Evolutionary conservation across 2,329 filamentous ascomycete genomes (phyloP), one percentile per base, ranked within the genome.

Genomic region (Aspergillus floridensis): DNA sequence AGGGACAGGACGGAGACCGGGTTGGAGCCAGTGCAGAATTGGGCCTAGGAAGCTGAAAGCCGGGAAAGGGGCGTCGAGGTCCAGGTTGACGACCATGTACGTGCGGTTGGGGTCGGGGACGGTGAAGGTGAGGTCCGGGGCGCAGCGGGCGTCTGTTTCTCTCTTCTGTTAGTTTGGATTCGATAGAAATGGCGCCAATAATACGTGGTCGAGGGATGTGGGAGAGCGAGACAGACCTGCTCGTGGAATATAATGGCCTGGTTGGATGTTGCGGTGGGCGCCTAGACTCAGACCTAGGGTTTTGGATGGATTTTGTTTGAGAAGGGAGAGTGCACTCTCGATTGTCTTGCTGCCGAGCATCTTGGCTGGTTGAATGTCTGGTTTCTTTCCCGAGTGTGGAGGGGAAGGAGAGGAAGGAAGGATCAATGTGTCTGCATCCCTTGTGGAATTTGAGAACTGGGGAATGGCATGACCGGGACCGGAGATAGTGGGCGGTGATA

Each of bases 21-120:
- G 31, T 22, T 57, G 54, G 3, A 57, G 29, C 54, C 54, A 57
- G 31, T 51, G 54, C n/a, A 50, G 14, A 8, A 41, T 31, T 2
- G 46, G 54, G 16, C 54, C 24, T 2, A 57, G 21, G 5, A 41
- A 3, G 6, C 26, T 41, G 22, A 35, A 44, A 0, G 47, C 49
- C 5, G 47, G n/a, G 8, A 44, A 57, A 0, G 54, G 54, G 2
- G 46, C 54, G 8, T 57, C 54, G 0, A 57, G 47, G 6, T 57
- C 54, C 3, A 57, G 54, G 10, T 32, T 38, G 3, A 57, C 46
- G 0, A 44, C 29, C 29, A 50, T 50, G 16, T 57, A 57, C 24
- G 38, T 49, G 47, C 47, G 19, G 14, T 38, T 19, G 2, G 35
- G 21, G 22, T 54, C 46, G 11, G 46, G 38, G 3, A 24, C 22